phyloP scores from a whole-genome alignment of 2,329 filamentous ascomycete genomes.

The Xylaria sp. region DNA sequence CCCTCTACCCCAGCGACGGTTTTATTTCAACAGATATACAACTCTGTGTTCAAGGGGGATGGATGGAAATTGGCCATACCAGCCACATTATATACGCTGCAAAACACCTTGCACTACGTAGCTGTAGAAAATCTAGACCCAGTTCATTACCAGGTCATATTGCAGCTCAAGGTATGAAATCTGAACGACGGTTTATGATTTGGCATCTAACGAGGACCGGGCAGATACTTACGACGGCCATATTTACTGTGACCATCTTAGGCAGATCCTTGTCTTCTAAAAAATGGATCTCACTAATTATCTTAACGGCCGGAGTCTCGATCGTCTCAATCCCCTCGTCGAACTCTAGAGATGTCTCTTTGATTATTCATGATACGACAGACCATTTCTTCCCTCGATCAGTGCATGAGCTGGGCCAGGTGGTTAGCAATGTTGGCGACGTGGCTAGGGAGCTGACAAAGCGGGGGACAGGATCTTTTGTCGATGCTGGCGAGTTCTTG shows the following conservation, averaged over 20 bases:
- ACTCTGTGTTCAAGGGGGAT: constrained; percentile 83
- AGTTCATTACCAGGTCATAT: constrained; percentile 90
- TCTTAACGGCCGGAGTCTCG: constrained; percentile 81
- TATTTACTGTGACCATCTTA: constrained; percentile 83
- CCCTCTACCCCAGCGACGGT: constrained; percentile 80
- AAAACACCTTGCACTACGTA: constrained; percentile 93
- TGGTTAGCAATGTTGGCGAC: constrained; percentile 57
- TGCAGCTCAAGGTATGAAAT: constrained; percentile 78
- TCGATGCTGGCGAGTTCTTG: constrained; percentile 49
- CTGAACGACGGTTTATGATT: neutral
- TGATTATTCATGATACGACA: constrained; percentile 67
- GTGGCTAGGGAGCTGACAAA: constrained; percentile 58
- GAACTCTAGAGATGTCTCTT: constrained; percentile 58
- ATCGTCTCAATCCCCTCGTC: constrained; percentile 80
- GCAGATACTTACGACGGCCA: constrained; percentile 81
- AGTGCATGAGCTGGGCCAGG: constrained; percentile 74
- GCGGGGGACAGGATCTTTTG: constrained; percentile 48
- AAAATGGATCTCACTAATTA: constrained; percentile 79
- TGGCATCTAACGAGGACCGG: constrained; percentile 14
- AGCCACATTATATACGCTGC: constrained; percentile 84
- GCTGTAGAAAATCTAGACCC: constrained; percentile 90
- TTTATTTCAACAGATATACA: constrained; percentile 79
- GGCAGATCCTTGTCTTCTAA: constrained; percentile 70
- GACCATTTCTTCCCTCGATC: constrained; percentile 78
- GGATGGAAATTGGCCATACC: constrained; percentile 95